Conservation (phyloP, 495 filamentous ascomycete species). For the Trichoderma orchidacearum region DNA sequence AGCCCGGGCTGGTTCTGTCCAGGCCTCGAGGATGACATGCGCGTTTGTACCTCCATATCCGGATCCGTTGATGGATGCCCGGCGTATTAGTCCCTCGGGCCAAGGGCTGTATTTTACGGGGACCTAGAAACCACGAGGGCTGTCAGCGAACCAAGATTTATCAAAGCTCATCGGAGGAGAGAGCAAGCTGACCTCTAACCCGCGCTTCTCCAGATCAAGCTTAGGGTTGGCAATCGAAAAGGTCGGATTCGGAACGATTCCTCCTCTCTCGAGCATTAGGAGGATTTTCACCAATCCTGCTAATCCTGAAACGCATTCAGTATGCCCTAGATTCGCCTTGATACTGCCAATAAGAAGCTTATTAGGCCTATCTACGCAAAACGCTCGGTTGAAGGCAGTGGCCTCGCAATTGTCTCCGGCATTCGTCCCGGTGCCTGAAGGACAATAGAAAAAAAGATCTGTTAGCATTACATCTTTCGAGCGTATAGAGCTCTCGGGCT, state of each 20-base stretch:
- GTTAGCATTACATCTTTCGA: background rate
- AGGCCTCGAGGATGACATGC: constrained; percentile 24
- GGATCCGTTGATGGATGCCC: constrained; percentile 31
- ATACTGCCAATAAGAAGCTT: constrained; percentile 29
- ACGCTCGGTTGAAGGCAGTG: constrained; percentile 16
- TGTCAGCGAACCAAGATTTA: background rate
- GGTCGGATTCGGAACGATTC: constrained; percentile 24
- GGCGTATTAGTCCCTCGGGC: constrained; percentile 4
- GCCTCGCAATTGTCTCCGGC: constrained; percentile 39
- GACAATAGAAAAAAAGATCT: constrained; percentile 2
- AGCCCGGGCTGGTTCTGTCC: background rate
- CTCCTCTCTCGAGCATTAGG: constrained; percentile 29
- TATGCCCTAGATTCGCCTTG: constrained; percentile 37
- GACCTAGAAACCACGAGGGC: constrained; percentile 15
- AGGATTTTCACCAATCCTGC: constrained; percentile 32
- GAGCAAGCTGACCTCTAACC: constrained; percentile 18
- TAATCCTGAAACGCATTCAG: constrained; percentile 31
- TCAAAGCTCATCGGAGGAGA: constrained; percentile 5
- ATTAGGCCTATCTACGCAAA: background rate
- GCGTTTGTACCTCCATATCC: constrained; percentile 34
- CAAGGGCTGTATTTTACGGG: constrained; percentile 1
- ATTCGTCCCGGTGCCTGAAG: constrained; percentile 18
- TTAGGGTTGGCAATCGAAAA: constrained; percentile 21
- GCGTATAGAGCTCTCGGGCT: constrained; percentile 33
- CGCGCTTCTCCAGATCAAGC: constrained; percentile 15